Base-by-base conservation (phyloP, 345 rosid species). In the Rhodamnia rubescens region DNA sequence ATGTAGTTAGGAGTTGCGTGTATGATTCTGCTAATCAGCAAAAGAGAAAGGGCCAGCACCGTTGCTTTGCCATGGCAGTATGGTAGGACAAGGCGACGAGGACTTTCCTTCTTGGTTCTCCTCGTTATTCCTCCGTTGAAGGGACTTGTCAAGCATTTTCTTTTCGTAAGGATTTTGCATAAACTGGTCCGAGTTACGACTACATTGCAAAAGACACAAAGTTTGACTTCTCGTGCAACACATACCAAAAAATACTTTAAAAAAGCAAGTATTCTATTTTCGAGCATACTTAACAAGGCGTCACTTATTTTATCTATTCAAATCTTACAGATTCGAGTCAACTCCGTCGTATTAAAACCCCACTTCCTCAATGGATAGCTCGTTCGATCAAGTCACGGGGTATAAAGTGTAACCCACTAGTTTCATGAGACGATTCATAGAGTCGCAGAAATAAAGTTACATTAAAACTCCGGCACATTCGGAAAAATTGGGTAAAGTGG, bases 341-440 rank as follows among this genome's bases (percentile, higher is more conserved):
- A 64, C 11, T 29, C 44, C 0, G 3, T 64, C 42, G 0, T 64
- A 32, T 64, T 29, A 9, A 15, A 29, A 29, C 13, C 22, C 22
- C 4, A 32, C 75, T 5, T 64, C 18, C 11, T 64, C 16, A 15
- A 61, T 15, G 3, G 8, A 61, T 29, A 18, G 15, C 29, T 61
- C 0, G 2, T 7, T 16, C 8, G 26, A 18, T 40, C 5, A 18
- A 6, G 4, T 8, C 8, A 18, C 3, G 1, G 4, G 47, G 1
- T 69, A 9, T 18, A 36, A 5, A 36, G 0, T 3, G 0, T 9
- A 0, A 2, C 57, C 8, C 10, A 11, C 11, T 7, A 54, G 2
- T 54, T 54, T 1, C 26, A 21, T 0, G 57, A 64, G 6, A 64
- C 0, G 2, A 32, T 42, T 32, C 11, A 32, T 2, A 29, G 12